Percentiles rank a stretch among this genome's conserved stretches.
phyloP scores from a whole-genome alignment of 2,329 filamentous ascomycete species.

The Colletotrichum orbiculare region DNA sequence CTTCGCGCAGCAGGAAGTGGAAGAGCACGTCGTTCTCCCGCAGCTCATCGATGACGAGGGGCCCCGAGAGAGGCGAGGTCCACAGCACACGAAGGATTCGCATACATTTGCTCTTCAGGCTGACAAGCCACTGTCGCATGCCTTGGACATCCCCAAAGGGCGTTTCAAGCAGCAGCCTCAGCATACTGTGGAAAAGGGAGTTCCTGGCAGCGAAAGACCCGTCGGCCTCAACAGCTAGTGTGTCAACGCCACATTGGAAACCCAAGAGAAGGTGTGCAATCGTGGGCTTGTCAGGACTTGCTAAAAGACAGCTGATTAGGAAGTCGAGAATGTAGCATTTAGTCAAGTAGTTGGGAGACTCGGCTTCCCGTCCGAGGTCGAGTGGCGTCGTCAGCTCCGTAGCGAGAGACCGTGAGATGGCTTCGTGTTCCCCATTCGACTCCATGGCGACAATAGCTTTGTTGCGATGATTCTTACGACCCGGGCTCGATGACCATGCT shows the following conservation, averaged over 20 bases:
- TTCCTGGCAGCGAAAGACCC: constrained; percentile 77
- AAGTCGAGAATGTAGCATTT: constrained; percentile 90
- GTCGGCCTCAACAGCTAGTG: constrained; percentile 74
- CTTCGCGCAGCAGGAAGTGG: constrained; percentile 77
- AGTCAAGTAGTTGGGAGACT: constrained; percentile 79
- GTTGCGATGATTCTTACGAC: constrained; percentile 69
- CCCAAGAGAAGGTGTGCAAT: constrained; percentile 92
- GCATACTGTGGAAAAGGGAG: constrained; percentile 86
- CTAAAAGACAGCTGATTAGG: constrained; percentile 80
- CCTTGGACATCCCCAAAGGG: constrained; percentile 71
- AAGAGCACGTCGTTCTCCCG: constrained; percentile 84
- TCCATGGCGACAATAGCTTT: constrained; percentile 91
- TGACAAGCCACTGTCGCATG: constrained; percentile 75
- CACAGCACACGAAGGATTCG: constrained; percentile 84
- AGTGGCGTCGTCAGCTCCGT: constrained; percentile 75
- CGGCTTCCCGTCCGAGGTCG: constrained; percentile 77
- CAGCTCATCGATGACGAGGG: constrained; percentile 81
- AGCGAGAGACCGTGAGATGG: constrained; percentile 80
- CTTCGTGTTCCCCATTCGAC: constrained; percentile 80
- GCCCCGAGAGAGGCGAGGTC: constrained; percentile 82
- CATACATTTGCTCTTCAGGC: constrained; percentile 75
- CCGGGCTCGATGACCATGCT: constrained; percentile 61
- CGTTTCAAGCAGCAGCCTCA: constrained; percentile 77
- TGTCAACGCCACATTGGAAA: constrained; percentile 80
- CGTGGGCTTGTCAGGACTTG: constrained; percentile 80